phyloP scores from a whole-genome alignment of 192 early-diverging fungal genomes.

The Mortierella alpina region DNA sequence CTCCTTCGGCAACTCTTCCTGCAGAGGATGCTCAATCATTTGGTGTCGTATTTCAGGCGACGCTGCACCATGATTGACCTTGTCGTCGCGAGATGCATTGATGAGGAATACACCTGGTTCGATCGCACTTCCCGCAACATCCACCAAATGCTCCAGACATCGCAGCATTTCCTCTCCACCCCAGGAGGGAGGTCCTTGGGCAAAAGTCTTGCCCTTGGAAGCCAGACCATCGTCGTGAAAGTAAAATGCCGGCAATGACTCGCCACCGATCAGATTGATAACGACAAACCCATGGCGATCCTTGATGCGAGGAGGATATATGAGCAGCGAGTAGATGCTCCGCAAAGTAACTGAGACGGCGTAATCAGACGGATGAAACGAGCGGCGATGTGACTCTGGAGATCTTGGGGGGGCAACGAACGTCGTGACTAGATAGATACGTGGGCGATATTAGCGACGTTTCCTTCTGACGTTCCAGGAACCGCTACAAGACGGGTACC shows the following conservation, averaged over 20 bases:
- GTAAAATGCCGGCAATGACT: constrained; percentile 73
- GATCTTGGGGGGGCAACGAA: constrained; percentile 51
- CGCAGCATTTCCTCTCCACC: constrained; percentile 78
- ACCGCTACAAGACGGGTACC: no score
- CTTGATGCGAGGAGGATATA: constrained; percentile 73
- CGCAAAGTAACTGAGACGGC: constrained; percentile 70
- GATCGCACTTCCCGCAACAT: constrained; percentile 55
- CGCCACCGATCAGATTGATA: constrained; percentile 71
- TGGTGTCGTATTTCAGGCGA: constrained; percentile 20
- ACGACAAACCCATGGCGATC: constrained; percentile 77
- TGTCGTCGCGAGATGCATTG: constrained; percentile 56
- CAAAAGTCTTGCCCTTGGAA: constrained; percentile 60
- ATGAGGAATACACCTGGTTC: constrained; percentile 60
- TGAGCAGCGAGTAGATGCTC: constrained; percentile 69
- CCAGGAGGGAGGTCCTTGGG: constrained; percentile 54
- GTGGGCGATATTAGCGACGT: background rate
- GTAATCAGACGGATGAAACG: constrained; percentile 58
- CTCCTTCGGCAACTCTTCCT: background rate
- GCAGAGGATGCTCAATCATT: constrained; percentile 12
- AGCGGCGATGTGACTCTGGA: constrained; percentile 10
- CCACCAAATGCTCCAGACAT: constrained; percentile 55
- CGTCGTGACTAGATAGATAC: constrained; percentile 28
- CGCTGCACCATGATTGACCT: constrained; percentile 42
- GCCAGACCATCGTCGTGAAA: constrained; percentile 77
- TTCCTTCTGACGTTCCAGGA: background rate